Percentiles rank a stretch among this genome's conserved stretches.
These are phyloP conservation scores for Usnea hakonensis DNA, from an alignment of 495 filamentous ascomycete genomes.

Conservation along the genomic window DNA sequence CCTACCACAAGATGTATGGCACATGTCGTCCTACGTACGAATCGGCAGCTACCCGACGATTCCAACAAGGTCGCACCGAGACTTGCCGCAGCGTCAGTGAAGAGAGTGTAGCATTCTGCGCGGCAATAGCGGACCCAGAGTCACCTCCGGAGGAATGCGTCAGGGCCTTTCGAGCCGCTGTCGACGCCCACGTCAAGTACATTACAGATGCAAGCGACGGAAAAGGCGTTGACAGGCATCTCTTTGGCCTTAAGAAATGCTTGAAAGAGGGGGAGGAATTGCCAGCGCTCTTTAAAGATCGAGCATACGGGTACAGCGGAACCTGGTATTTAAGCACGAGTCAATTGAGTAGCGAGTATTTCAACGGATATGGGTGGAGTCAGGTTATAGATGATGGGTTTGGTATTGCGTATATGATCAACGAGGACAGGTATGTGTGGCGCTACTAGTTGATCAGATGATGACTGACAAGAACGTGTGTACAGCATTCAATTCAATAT, in stretches of 20 bases:
- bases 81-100: constrained; percentile 89
- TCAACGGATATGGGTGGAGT: constrained; percentile 99
- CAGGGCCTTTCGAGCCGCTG: constrained; percentile 70
- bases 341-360: constrained; percentile 92
- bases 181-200: constrained; percentile 79
- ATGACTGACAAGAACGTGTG: constrained; percentile 22
- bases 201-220: constrained; percentile 83
- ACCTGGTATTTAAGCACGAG: constrained; percentile 85
- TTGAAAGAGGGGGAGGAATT: constrained; percentile 72
- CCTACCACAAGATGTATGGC: constrained; percentile 99
- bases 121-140: constrained; percentile 64
- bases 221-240: constrained; percentile 89
- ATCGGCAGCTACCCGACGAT: constrained; percentile 86
- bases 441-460: constrained; percentile 8
- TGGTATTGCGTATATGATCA: constrained; percentile 99
- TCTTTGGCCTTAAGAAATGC: constrained; percentile 93
- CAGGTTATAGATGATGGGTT: constrained; percentile 96
- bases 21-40: constrained; percentile 98
- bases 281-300: constrained; percentile 78
- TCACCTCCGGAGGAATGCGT: constrained; percentile 55
- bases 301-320: constrained; percentile 72
- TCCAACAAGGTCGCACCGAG: constrained; percentile 94
- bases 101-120: constrained; percentile 87
- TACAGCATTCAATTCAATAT: constrained; percentile 94
- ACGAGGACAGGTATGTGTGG: constrained; percentile 68